Conservation (phyloP, 2,329 filamentous ascomycete species). For the Fusarium penzigii region DNA sequence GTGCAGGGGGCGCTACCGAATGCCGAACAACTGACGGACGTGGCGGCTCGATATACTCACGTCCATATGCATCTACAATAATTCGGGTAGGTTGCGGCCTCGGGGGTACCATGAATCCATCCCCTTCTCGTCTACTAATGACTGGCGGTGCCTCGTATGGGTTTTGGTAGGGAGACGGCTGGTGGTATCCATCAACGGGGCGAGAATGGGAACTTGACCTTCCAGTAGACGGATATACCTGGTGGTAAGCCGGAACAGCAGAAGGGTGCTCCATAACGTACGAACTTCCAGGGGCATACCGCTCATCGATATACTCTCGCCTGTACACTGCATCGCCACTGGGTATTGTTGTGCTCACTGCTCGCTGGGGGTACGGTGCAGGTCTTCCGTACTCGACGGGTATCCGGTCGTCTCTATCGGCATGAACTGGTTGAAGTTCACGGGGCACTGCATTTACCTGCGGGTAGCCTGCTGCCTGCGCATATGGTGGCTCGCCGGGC, state of each 20-base stretch:
- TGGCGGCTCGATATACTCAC: constrained; percentile 68
- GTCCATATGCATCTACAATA: constrained; percentile 79
- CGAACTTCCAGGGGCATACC: constrained; percentile 29
- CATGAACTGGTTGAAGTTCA: constrained; percentile 34
- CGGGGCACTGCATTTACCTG: constrained; percentile 38
- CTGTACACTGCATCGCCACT: constrained; percentile 32
- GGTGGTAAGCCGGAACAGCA: constrained; percentile 38
- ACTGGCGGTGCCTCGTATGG: constrained; percentile 44
- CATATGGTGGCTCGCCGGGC: constrained; percentile 28
- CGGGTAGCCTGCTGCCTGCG: constrained; percentile 46
- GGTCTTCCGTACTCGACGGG: constrained; percentile 37
- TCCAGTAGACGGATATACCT: constrained; percentile 20
- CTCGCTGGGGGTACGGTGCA: constrained; percentile 24
- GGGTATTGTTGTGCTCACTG: constrained; percentile 27
- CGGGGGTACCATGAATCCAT: constrained; percentile 53
- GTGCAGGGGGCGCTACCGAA: constrained; percentile 52
- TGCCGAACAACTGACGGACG: constrained; percentile 47
- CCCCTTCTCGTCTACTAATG: constrained; percentile 50
- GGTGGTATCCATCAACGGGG: constrained; percentile 42
- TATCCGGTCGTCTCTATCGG: constrained; percentile 33
- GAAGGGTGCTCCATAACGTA: constrained; percentile 40
- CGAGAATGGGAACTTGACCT: constrained; percentile 40
- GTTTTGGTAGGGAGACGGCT: constrained; percentile 47
- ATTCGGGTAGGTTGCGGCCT: constrained; percentile 64
- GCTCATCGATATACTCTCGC: constrained; percentile 36